Evolutionary conservation across 2,329 filamentous ascomycete genomes (phyloP), one percentile per base, ranked within the genome.

Genomic region (Aspergillus japonicus): DNA sequence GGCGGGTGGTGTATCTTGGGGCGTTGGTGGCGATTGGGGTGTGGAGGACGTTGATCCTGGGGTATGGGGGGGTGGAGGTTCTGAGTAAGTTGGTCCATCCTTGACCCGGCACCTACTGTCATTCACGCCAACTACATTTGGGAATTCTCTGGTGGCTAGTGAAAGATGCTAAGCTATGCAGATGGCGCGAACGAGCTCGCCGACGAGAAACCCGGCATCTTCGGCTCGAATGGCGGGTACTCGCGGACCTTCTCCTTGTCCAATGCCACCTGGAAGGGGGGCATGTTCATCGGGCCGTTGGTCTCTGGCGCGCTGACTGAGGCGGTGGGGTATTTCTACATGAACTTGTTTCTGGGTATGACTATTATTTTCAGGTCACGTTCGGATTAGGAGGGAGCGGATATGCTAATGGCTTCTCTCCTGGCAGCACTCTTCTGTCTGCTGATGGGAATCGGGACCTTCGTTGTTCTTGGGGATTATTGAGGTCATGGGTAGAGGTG

Each of bases 201-300:
- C n/a, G 31, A 31, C 0, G 12, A 50, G 0, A 10, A 61, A 14
- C 68, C 67, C 0, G 67, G 68, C 0, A 62, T 64, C 29, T 69
- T 69, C 14, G 68, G 68, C 6, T 50, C 60, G 1, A 58, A 64
- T 33, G 66, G 67, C 6, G 68, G 68, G 11, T 69, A 66, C 50
- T 67, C 68, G 4, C 63, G 66, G 3, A 64, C 65, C 6, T 47
- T 69, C 16, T 62, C 68, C 2, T 21, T 69, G 19, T 62, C 61
- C 12, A 67, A 60, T 39, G 63, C 69, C 58, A 66, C 52, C 21
- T 70, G 64, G 63, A 65, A 62, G 55, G 52, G 55, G 3, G 68
- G 68, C 7, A 23, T 67, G 11, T 35, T 69, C 1, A 35, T 57
- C 10, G 67, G 66, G 2, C 67, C 68, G 5, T 44, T 44, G n/a